Conservation (phyloP, 1,284 basidiomycete species). For the Marasmius fiardii region DNA sequence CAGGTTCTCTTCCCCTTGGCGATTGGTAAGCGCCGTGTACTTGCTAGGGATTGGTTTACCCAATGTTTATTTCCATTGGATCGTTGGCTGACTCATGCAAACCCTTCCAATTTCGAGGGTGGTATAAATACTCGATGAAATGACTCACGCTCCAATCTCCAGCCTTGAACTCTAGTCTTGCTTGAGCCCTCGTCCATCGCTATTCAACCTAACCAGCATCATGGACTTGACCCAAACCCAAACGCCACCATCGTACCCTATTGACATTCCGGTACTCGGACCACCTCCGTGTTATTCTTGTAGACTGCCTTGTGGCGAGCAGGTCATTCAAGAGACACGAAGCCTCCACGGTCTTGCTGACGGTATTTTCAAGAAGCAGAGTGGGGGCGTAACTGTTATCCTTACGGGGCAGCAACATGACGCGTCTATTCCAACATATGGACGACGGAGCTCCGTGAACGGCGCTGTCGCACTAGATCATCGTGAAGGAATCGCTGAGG, state of each 20-base stretch:
- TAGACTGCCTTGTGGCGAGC: conserved; percentile 33
- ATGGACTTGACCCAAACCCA: conserved; percentile 3
- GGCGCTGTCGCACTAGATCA: conserved; percentile 40
- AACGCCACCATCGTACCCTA: conserved; percentile 33
- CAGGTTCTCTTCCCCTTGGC: too few relatives aligned
- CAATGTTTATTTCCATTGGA: too few relatives aligned
- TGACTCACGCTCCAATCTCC: too few relatives aligned
- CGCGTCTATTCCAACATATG: conserved; percentile 31
- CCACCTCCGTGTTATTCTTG: conserved; percentile 37
- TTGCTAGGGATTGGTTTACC: too few relatives aligned
- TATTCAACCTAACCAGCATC: too few relatives aligned
- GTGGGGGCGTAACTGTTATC: conserved; percentile 30
- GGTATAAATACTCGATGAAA: too few relatives aligned
- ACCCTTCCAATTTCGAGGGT: too few relatives aligned
- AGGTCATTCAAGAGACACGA: conserved; percentile 33
- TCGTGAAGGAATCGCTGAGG: conserved; percentile 35
- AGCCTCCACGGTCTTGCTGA: conserved; percentile 22
- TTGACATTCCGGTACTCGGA: conserved; percentile 20
- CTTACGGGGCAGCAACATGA: conserved; percentile 37
- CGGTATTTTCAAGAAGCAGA: conserved; percentile 31
- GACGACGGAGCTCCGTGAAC: conserved; percentile 25
- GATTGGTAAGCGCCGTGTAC: too few relatives aligned
- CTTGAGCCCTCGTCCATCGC: too few relatives aligned
- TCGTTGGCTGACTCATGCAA: too few relatives aligned
- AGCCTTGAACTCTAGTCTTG: too few relatives aligned